phyloP scores from a whole-genome alignment of 1,284 basidiomycete genomes.

The Microbotryomycetes sp. region DNA sequence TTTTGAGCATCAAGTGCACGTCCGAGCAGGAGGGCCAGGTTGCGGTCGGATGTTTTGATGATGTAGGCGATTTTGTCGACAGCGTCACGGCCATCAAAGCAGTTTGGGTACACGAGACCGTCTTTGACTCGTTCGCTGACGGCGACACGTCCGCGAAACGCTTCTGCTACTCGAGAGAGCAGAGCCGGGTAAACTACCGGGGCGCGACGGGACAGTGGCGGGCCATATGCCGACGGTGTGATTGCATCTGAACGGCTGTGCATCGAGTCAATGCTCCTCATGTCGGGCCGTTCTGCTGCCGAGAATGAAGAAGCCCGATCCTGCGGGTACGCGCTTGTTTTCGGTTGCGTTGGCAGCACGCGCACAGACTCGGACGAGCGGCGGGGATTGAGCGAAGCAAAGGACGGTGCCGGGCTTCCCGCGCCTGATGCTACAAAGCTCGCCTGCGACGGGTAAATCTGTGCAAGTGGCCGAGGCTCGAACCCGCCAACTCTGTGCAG shows the following conservation, averaged over 20 bases:
- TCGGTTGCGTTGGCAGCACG: slow-evolving; percentile 20
- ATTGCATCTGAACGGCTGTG: slow-evolving; percentile 1
- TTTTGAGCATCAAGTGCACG: slow-evolving; percentile 95
- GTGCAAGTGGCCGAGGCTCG: slow-evolving; percentile 4
- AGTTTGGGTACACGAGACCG: slow-evolving; percentile 88
- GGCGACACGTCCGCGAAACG: slow-evolving; percentile 74
- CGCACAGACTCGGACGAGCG: slow-evolving; percentile 33
- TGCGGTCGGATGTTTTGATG: slow-evolving; percentile 96
- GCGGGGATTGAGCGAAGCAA: slow-evolving; percentile 7
- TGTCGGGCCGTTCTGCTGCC: slow-evolving; percentile 24
- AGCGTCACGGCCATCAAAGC: slow-evolving; percentile 93
- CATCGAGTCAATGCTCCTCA: slow-evolving; percentile 1
- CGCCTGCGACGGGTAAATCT: slow-evolving; percentile 13
- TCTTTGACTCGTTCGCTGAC: slow-evolving; percentile 81
- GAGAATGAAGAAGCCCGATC: slow-evolving; percentile 31
- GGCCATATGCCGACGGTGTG: slow-evolving; percentile 4
- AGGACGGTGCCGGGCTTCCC: slow-evolving; percentile 4
- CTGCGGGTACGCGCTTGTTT: slow-evolving; percentile 6
- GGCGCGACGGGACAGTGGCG: neutral
- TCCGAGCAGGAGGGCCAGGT: slow-evolving; percentile 86
- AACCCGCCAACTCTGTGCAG: slow-evolving; percentile 3
- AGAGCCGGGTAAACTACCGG: slow-evolving; percentile 74
- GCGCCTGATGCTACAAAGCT: slow-evolving; percentile 6
- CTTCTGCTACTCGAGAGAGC: slow-evolving; percentile 86
- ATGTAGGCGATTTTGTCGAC: slow-evolving; percentile 95